These are phyloP conservation scores for Pythium aristosporum DNA, from an alignment of 352 stramenopile genomes.

Conservation along the genomic window DNA sequence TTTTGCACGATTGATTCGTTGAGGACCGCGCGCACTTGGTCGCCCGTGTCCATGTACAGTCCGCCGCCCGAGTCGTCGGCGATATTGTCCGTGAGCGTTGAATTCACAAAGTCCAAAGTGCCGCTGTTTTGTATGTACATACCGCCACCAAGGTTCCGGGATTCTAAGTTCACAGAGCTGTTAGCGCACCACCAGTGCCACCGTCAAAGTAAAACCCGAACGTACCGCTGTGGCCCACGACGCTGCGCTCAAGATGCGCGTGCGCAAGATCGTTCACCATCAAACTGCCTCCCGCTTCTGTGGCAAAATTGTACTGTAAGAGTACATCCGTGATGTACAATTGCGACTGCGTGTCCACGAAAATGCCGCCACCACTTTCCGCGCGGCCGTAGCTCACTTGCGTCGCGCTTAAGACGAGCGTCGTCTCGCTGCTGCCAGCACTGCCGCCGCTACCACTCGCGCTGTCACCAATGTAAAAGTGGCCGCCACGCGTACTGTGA, in stretches of 20 bases:
- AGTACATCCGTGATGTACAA: slow-evolving; percentile 27
- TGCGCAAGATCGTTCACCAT: slow-evolving; percentile 32
- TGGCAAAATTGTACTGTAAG: slow-evolving; percentile 41
- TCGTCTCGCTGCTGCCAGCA: slow-evolving; percentile 12
- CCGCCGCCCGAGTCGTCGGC: slow-evolving; percentile 62
- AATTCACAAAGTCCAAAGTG: slow-evolving; percentile 23
- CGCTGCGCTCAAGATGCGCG: slow-evolving; percentile 29
- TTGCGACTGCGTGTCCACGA: slow-evolving; percentile 29
- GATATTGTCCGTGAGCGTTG: slow-evolving; percentile 40
- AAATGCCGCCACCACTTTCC: slow-evolving; percentile 46
- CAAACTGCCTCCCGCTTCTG: slow-evolving; percentile 49
- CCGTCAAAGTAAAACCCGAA: neutral
- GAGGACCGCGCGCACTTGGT: slow-evolving; percentile 36
- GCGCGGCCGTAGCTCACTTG: slow-evolving; percentile 40
- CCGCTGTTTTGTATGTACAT: slow-evolving; percentile 45
- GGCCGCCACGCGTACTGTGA: slow-evolving; percentile 25
- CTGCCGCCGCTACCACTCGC: slow-evolving; percentile 6
- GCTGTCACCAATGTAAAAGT: slow-evolving; percentile 34
- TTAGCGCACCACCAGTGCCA: neutral
- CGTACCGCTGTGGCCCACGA: slow-evolving; percentile 41
- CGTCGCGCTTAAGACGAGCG: neutral
- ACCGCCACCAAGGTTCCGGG: slow-evolving; percentile 47
- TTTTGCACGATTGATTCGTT: slow-evolving; percentile 26
- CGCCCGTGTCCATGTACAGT: slow-evolving; percentile 55
- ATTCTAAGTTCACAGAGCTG: slow-evolving; percentile 30